Conservation (phyloP, 768 basidiomycete genomes). For the Lactarius evosmus region DNA sequence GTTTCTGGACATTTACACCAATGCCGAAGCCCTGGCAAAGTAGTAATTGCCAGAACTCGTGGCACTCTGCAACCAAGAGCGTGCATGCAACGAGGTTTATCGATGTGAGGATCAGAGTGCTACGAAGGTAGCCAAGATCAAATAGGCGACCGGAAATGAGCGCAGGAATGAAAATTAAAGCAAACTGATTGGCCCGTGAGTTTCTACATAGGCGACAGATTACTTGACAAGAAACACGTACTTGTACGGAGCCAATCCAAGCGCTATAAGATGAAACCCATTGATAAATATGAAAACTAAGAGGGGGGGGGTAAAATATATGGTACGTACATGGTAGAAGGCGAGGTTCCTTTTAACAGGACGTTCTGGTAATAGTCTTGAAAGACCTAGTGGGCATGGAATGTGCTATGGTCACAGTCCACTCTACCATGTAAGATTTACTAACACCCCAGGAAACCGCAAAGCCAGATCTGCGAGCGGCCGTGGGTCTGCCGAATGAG, state of each 20-base stretch:
- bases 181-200: conserved; percentile 47
- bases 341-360: conserved; percentile 45
- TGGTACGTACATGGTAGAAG: conserved; percentile 58
- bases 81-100: conserved; percentile 51
- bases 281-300: neutral
- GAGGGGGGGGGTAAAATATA: neutral
- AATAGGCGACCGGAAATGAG: conserved; percentile 65
- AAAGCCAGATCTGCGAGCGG: conserved; percentile 52
- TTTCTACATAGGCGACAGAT: neutral
- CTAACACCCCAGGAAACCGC: conserved; percentile 74
- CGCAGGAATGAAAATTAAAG: conserved; percentile 60
- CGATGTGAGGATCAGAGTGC: conserved; percentile 48
- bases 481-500: conserved; percentile 1
- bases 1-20: conserved; percentile 45
- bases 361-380: conserved; percentile 67
- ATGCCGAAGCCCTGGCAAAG: conserved; percentile 68
- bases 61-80: conserved; percentile 68
- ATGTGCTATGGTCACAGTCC: conserved; percentile 5
- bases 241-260: conserved; percentile 81
- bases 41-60: conserved; percentile 72
- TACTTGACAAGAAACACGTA: conserved; percentile 28
- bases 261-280: conserved; percentile 42
- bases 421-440: conserved; percentile 10
- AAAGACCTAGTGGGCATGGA: conserved; percentile 49
- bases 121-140: conserved; percentile 64